Conservation (phyloP, 169 alveolate species). For the Amoebophrya sp. region DNA sequence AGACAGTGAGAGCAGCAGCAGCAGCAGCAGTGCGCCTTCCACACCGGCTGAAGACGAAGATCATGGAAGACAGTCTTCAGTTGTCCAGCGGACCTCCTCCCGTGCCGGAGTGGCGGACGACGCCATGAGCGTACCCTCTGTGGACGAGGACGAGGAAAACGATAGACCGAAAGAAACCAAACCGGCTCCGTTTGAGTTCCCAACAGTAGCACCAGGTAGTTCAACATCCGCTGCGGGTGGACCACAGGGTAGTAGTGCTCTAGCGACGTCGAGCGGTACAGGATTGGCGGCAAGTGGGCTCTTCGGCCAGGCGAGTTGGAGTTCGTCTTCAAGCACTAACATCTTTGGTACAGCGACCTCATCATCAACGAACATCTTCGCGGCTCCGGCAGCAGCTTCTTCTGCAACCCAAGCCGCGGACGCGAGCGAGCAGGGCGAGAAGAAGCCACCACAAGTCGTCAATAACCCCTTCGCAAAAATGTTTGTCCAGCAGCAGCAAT, state of each 20-base stretch:
- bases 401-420: background rate
- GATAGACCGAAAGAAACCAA: background rate
- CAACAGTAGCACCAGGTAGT: background rate
- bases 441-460: no score
- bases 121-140: background rate
- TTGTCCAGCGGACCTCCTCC: background rate
- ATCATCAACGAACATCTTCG: background rate
- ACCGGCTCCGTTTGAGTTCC: background rate
- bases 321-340: no score
- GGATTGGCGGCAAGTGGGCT: no score
- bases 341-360: background rate
- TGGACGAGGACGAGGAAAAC: background rate
- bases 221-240: background rate
- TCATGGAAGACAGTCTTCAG: no score
- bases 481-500: no score
- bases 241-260: no score
- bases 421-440: no score
- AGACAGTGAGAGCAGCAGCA: background rate
- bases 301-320: no score
- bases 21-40: background rate
- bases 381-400: background rate
- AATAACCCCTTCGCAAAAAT: no score
- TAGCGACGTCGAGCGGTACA: no score
- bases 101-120: background rate
- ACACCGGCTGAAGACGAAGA: background rate